Percentiles rank a stretch among this genome's conserved stretches.
Conservation (phyloP, 352 stramenopile species). For the Pythium grandisporangium region DNA sequence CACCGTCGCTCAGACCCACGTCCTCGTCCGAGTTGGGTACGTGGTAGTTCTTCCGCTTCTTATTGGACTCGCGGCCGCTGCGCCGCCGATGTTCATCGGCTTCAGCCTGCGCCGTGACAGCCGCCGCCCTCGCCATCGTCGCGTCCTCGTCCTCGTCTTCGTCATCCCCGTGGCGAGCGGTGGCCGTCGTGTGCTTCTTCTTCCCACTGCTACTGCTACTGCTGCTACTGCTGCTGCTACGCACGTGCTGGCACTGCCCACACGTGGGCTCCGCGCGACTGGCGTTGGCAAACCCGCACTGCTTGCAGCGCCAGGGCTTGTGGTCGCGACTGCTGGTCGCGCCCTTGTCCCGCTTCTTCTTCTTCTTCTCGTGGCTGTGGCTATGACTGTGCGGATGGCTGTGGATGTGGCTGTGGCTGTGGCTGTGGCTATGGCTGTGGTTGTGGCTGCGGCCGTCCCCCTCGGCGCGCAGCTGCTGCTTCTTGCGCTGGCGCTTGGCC, state of each 20-base stretch:
- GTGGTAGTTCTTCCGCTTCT: constrained; percentile 69
- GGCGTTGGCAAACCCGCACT: constrained; percentile 3
- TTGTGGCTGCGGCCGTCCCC: constrained; percentile 4
- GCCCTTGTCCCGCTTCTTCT: background rate
- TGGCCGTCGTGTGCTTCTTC: background rate
- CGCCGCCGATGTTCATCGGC: constrained; percentile 28
- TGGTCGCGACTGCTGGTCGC: background rate
- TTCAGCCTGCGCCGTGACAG: too few species aligned
- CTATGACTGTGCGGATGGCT: background rate
- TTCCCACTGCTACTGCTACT: constrained; percentile 1
- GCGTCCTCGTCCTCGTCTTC: background rate
- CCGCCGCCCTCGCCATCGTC: constrained; percentile 12
- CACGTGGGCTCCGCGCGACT: background rate
- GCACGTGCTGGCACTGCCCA: background rate
- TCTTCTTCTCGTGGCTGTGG: constrained; percentile 1
- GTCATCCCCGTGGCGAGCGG: background rate
- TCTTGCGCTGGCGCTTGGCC: constrained; percentile 31
- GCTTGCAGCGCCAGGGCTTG: constrained; percentile 4
- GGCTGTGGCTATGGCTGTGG: constrained; percentile 4
- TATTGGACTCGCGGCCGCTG: constrained; percentile 54
- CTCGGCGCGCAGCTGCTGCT: constrained; percentile 5
- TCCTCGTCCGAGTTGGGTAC: constrained; percentile 80
- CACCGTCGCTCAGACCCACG: constrained; percentile 30
- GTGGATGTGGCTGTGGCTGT: constrained; percentile 3
- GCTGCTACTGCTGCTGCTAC: background rate